These are phyloP conservation scores for Bipolaris sorokiniana DNA, from an alignment of 2,329 filamentous ascomycete species.

Conservation along the genomic window DNA sequence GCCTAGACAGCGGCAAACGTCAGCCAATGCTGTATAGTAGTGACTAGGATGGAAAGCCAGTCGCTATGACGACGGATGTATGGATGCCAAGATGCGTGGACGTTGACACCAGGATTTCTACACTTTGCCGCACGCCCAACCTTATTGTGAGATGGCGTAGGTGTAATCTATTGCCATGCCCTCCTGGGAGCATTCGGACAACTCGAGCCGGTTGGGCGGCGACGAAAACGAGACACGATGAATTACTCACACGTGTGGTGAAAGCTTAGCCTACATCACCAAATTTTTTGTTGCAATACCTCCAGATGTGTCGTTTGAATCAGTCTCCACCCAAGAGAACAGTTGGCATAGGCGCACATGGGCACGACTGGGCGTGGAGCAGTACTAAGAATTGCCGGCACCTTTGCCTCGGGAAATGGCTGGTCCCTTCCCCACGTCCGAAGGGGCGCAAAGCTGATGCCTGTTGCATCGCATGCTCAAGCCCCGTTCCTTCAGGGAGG, in stretches of 20 bases:
- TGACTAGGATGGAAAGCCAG: not conserved
- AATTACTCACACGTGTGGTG: conserved; percentile 4
- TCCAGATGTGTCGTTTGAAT: not conserved
- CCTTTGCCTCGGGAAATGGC: conserved; percentile 16
- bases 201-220: not conserved
- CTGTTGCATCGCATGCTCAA: conserved; percentile 17
- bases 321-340: conserved; percentile 1
- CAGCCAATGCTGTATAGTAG: conserved; percentile 15
- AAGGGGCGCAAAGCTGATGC: conserved; percentile 5
- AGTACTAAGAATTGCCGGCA: conserved; percentile 21
- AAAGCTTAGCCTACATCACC: conserved; percentile 15
- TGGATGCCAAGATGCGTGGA: not conserved
- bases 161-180: not conserved
- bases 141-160: not conserved
- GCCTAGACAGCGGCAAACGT: conserved; percentile 12
- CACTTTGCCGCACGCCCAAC: not conserved
- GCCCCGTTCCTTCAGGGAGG: not conserved
- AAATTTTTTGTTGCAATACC: not conserved
- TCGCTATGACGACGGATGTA: conserved; percentile 17
- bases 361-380: not conserved
- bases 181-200: not conserved
- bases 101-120: not conserved
- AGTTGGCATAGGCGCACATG: conserved; percentile 5
- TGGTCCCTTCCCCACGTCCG: conserved; percentile 23
- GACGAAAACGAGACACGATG: not conserved